A percentile compares a stretch with the other conserved stretches of the same genome.
Conservation (phyloP, 1,284 basidiomycete species). For the Wallemia ichthyophaga region DNA sequence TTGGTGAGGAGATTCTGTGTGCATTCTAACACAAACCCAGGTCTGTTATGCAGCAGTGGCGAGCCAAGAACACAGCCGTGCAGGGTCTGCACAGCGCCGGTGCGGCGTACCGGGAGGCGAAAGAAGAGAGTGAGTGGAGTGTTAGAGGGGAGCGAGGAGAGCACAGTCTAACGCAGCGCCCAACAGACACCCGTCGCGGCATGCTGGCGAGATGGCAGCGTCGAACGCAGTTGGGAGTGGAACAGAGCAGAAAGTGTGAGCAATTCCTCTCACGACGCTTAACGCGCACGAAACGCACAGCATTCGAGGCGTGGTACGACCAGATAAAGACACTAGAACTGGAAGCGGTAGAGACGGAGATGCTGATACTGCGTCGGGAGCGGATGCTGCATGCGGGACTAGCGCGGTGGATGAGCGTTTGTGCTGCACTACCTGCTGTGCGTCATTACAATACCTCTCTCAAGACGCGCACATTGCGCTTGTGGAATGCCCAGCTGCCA, state of each 20-base stretch:
- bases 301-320: not conserved
- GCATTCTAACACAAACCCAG: not conserved
- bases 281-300: not conserved
- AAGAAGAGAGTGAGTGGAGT: too few species aligned
- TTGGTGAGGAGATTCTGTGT: too few species aligned
- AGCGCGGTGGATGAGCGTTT: not conserved
- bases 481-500: not conserved
- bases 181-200: too few species aligned
- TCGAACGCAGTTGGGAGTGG: too few species aligned
- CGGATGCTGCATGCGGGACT: not conserved
- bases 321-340: not conserved
- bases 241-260: not conserved
- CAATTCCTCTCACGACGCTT: not conserved
- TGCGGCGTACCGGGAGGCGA: too few species aligned
- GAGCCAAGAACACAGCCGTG: too few species aligned
- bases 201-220: too few species aligned
- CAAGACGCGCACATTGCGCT: not conserved
- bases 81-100: too few species aligned
- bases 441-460: not conserved
- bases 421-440: not conserved
- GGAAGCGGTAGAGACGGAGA: not conserved
- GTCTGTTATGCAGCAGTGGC: not conserved
- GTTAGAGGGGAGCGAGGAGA: too few species aligned
- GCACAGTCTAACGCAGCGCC: too few species aligned
- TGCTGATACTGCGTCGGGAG: not conserved